These are phyloP conservation scores for Dactylellina parvicollis DNA, from an alignment of 2,329 filamentous ascomycete species.

Conservation along the genomic window DNA sequence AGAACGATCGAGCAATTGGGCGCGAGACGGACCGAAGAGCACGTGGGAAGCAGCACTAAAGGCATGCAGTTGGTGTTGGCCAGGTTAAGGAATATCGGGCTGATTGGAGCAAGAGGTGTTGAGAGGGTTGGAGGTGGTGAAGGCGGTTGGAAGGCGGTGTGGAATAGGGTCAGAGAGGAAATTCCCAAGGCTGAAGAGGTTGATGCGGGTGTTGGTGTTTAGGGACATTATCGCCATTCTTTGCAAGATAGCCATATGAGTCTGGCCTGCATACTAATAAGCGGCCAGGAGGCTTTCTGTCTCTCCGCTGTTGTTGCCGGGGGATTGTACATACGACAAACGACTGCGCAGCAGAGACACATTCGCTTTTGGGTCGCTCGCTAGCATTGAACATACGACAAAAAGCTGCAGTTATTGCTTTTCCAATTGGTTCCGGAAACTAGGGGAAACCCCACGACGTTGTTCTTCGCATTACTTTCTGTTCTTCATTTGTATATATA, in stretches of 20 bases:
- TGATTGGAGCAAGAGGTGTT: slow-evolving; percentile 76
- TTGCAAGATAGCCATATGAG: background rate
- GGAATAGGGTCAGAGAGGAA: slow-evolving; percentile 55
- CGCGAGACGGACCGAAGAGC: slow-evolving; percentile 78
- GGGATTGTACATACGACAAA: slow-evolving; percentile 45
- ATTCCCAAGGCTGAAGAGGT: slow-evolving; percentile 38
- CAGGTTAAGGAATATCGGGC: slow-evolving; percentile 72
- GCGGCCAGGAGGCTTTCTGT: background rate
- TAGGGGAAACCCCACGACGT: no score
- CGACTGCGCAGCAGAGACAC: slow-evolving; percentile 12
- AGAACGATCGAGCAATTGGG: slow-evolving; percentile 82
- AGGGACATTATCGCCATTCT: background rate
- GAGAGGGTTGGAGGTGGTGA: slow-evolving; percentile 72
- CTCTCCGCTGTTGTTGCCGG: background rate
- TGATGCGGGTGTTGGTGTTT: slow-evolving; percentile 36
- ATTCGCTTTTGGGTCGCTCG: slow-evolving; percentile 18
- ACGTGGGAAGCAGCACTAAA: slow-evolving; percentile 81
- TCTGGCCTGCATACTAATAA: background rate
- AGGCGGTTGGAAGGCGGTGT: slow-evolving; percentile 61
- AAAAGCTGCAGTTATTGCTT: slow-evolving; percentile 3
- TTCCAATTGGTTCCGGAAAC: slow-evolving; percentile 15
- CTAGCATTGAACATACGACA: slow-evolving; percentile 16
- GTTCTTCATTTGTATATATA: background rate
- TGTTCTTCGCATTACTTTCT: no score
- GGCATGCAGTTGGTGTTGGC: slow-evolving; percentile 85